Evolutionary conservation across 2,329 filamentous ascomycete species (phyloP), one percentile per base, ranked within the genome.

Genomic region (Hypoxylon sp.): DNA sequence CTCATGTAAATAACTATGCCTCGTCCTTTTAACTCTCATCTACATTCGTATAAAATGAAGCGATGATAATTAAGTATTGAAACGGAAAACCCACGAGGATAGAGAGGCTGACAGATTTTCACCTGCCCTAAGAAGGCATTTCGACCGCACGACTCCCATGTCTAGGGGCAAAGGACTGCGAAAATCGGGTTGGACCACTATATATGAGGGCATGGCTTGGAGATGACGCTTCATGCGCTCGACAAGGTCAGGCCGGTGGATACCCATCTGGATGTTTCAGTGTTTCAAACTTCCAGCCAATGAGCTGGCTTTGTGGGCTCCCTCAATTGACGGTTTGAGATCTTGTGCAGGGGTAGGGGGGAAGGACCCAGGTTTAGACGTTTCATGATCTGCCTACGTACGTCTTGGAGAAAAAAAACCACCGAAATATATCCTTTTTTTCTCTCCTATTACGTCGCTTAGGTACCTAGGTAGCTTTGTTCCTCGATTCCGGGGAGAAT

Each of bases 171-270:
- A 54, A 30, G n/a, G 40, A n/a, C 10, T 17, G 37, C 46, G 53
- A 25, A 44, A 55, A 59, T 57, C 61, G 57, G 48, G 50, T 61
- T n/a, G 17, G 44, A n/a, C 33, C 22, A 64, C 55, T 67, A 64
- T 70, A 70, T 59, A 49, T 68, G 65, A 66, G 58, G 61, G 58
- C 55, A 46, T 48, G 64, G 64, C 33, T 68, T 68, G 68, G 61
- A 61, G 56, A 69, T 71, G 68, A 69, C 60, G 62, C 31, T 71
- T 64, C 48, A 71, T 69, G 69, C 66, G 69, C 67, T 8, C 25
- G 35, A 35, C 20, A 49, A 54, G 63, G 55, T n/a, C 30, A 14
- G 46, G 48, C 14, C 13, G 27, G 55, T 40, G 61, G 53, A 22
- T 37, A 53, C 48, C 35, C 37, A 48, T 64, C 35, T 55, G 51